Base-by-base conservation (phyloP, 495 filamentous ascomycete genomes). In the Cudoniella acicularis region DNA sequence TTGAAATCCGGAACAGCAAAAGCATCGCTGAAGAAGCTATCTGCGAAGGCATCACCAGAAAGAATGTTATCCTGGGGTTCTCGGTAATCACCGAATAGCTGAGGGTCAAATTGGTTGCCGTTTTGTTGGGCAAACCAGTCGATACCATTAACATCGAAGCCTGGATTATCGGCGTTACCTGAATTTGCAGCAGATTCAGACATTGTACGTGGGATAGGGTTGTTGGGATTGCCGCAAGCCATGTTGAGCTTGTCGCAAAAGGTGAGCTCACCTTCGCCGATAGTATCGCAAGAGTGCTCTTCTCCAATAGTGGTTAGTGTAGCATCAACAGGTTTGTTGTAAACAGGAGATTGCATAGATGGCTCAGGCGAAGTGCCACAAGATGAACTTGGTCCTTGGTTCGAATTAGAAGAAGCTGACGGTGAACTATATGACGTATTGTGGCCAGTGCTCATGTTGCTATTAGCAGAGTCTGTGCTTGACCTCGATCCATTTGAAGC, bases 31-130 rank as follows among this genome's bases (percentile, higher is more conserved):
- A 95, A 94, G 76, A 94, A 95, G 56, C 83, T 86, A 67, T 91
- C 89, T 60, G 84, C 86, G 36, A 82, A 83, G 4, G 80, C 68
- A 9, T 87, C 76, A 23, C 64, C 77, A 17, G 78, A 68, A 30
- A 88, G 70, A 26, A 86, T 76, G 54, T 85, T 88, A 57, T 90
- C 89, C 64, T 96, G 90, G 4, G 89, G 87, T 65, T 99, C 95
- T 41, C 94, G 86, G 73, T 96, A 98, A 63, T 93, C 91, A 52
- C 88, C 88, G 71, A 98, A 99, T 1, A 98, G 80, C 27, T 91
- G 82, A 0, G 94, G 94, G 62, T 98, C 90, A 63, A 98, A 97
- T 62, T 90, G 85, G 52, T 90, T 90, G 43, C 87, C 85, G 68
- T 92, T 94, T 69, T 96, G 89, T 65, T 89, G 84, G 10, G 89